Conservation (phyloP, 345 rosid species). For the Erucastrum elatum region DNA sequence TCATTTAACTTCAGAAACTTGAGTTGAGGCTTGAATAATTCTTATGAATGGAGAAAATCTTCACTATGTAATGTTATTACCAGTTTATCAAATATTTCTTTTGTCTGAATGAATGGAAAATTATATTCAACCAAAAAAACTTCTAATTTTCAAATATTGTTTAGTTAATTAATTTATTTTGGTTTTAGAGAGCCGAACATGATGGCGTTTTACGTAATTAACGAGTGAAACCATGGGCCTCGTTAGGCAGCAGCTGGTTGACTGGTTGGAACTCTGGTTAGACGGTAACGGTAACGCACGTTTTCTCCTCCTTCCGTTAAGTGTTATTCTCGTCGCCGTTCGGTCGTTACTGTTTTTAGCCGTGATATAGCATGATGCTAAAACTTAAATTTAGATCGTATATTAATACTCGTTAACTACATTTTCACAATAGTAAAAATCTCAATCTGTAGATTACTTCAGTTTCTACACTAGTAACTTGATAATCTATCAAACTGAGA, state of each 20-base stretch:
- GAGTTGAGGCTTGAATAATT: neutral
- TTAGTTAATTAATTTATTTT: too few species aligned
- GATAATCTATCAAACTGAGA: neutral
- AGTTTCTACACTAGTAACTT: neutral
- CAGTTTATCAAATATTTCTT: too few species aligned
- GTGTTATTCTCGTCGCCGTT: neutral
- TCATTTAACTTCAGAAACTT: neutral
- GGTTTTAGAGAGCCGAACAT: neutral
- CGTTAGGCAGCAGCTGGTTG: neutral
- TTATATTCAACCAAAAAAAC: too few species aligned
- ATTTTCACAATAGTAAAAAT: too few species aligned
- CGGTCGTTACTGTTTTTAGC: neutral
- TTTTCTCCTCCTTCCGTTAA: neutral
- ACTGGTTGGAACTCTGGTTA: conserved; percentile 20
- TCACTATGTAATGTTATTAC: too few species aligned
- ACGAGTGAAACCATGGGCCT: conserved; percentile 21
- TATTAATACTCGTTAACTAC: too few species aligned
- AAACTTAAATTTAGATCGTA: too few species aligned
- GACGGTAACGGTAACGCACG: conserved; percentile 18
- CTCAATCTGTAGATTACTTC: neutral
- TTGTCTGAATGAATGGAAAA: too few species aligned
- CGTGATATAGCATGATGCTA: neutral
- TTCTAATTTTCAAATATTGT: too few species aligned
- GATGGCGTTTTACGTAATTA: conserved; percentile 29
- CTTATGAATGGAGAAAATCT: neutral